phyloP scores from a whole-genome alignment of 2,329 filamentous ascomycete species.

The Bisporella sp. region DNA sequence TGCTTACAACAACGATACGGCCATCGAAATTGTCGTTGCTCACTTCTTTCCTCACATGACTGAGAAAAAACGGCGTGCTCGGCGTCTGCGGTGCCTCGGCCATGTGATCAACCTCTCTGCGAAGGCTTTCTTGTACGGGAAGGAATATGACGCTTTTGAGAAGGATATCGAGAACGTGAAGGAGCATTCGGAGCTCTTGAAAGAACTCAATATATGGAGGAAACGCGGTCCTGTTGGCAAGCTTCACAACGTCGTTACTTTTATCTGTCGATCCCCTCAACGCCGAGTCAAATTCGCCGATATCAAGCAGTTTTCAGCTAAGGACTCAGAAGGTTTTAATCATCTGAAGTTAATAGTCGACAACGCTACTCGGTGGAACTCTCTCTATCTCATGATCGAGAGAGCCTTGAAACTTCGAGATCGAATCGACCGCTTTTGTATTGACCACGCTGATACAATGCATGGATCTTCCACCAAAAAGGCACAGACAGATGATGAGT shows the following conservation, averaged over 20 bases:
- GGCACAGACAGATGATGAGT: neutral
- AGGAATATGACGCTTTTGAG: neutral
- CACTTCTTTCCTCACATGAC: neutral
- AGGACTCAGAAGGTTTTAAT: neutral
- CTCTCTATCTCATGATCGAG: neutral
- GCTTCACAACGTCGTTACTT: neutral
- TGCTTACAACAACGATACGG: neutral
- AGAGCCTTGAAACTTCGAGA: neutral
- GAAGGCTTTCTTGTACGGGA: neutral
- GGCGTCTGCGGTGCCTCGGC: neutral
- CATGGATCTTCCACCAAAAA: neutral
- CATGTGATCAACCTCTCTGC: neutral
- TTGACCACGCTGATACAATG: neutral
- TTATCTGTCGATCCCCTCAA: neutral
- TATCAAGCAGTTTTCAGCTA: neutral
- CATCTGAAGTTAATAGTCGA: neutral
- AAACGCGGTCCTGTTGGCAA: neutral
- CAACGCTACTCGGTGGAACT: neutral
- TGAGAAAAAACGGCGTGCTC: neutral
- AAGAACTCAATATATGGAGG: neutral
- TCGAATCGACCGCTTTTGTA: neutral
- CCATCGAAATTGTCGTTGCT: neutral
- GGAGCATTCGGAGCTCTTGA: neutral
- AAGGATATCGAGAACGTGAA: neutral
- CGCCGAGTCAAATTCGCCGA: neutral